phyloP scores from a whole-genome alignment of 306 rosid species.

The Dryas drummondii region DNA sequence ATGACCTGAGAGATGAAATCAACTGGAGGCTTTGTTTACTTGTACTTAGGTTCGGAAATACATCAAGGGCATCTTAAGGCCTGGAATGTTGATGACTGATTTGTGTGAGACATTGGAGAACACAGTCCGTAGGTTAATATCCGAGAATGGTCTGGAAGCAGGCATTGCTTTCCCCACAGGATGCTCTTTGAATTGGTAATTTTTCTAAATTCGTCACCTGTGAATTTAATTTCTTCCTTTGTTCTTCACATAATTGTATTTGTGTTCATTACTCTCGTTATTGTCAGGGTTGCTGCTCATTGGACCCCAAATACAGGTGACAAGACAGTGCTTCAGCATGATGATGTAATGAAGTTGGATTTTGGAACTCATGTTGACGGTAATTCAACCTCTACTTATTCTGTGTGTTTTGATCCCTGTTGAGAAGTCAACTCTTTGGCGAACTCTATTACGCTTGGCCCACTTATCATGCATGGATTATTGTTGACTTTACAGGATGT shows the following conservation, averaged over 20 bases:
- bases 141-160: slow-evolving; percentile 91
- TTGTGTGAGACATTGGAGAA: slow-evolving; percentile 91
- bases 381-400: slow-evolving; percentile 26
- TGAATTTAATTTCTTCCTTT: slow-evolving; percentile 1
- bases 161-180: slow-evolving; percentile 99
- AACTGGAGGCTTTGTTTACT: slow-evolving; percentile 24
- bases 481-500: slow-evolving; percentile 52
- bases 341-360: slow-evolving; percentile 97
- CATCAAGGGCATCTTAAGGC: slow-evolving; percentile 76
- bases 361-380: slow-evolving; percentile 98
- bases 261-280: slow-evolving; percentile 18
- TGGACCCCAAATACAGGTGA: slow-evolving; percentile 98
- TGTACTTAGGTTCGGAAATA: slow-evolving; percentile 76
- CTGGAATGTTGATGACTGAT: slow-evolving; percentile 96
- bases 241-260: slow-evolving; percentile 11
- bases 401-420: background rate
- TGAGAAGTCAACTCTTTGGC: slow-evolving; percentile 11
- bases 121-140: slow-evolving; percentile 80
- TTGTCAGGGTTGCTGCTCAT: slow-evolving; percentile 93
- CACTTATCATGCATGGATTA: slow-evolving; percentile 20
- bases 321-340: slow-evolving; percentile 86
- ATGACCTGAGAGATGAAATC: background rate
- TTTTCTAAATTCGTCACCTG: slow-evolving; percentile 4
- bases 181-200: slow-evolving; percentile 92
- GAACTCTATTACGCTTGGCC: slow-evolving; percentile 11